Conservation (phyloP, 306 rosid genomes). For the Medicago ruthenica region DNA sequence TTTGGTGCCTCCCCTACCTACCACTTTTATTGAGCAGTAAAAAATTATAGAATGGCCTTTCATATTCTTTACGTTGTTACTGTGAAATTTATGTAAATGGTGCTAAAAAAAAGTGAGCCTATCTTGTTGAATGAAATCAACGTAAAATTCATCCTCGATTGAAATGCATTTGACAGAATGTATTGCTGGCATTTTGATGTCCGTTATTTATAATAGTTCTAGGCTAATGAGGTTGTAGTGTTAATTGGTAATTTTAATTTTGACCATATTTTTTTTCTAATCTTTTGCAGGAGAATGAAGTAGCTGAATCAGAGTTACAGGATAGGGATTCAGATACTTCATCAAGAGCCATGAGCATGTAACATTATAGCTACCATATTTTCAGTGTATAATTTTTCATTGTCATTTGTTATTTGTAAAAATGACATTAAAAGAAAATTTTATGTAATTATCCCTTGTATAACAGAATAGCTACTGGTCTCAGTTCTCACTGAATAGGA, state of each 20-base stretch:
- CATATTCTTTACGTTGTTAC: too few species aligned
- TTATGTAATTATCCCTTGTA: constrained; percentile 62
- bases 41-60: too few species aligned
- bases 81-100: too few species aligned
- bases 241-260: not conserved
- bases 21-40: too few species aligned
- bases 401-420: constrained; percentile 58
- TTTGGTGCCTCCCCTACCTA: too few species aligned
- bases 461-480: constrained; percentile 56
- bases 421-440: constrained; percentile 47
- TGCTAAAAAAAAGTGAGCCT: too few species aligned
- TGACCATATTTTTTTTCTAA: not conserved
- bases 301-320: constrained; percentile 59
- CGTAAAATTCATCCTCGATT: not conserved
- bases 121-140: too few species aligned
- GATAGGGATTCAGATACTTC: constrained; percentile 81
- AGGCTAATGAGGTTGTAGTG: not conserved
- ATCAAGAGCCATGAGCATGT: constrained; percentile 92
- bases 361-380: constrained; percentile 48
- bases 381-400: constrained; percentile 47
- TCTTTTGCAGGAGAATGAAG: constrained; percentile 62
- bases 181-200: too few species aligned
- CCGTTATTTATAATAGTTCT: too few species aligned
- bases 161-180: not conserved
- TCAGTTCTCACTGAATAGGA: constrained; percentile 49